Base-by-base conservation (phyloP, 1,284 basidiomycete genomes). In the Apiotrichum siamense region DNA sequence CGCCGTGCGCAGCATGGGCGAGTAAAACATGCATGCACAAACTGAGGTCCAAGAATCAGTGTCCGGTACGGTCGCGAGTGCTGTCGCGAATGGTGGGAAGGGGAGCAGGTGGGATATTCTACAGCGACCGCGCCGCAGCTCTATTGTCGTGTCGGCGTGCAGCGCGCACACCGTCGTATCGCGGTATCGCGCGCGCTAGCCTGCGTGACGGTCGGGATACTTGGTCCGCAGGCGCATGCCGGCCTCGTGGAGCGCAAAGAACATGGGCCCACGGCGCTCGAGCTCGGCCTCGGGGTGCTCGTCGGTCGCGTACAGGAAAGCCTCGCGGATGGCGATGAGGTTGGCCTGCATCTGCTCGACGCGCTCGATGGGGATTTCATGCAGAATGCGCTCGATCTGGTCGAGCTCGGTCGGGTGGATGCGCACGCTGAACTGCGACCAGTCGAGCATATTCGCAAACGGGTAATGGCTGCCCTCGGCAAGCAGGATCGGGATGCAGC, bases 401-500 rank as follows among this genome's bases (percentile, higher is more conserved):
- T 76, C 73, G 23, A 76, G 64, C 31, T 76, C 72, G 36, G 70
- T 73, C 15, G 76, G 73, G 21, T 69, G 67, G 29, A 77, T 63
- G 31, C 72, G 61, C 37, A 77, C 65, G 15, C 70, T 73, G 62
- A 77, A 73, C 47, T 72, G 71, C 17, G 70, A 67, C 66, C 75
- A 77, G 59, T 77, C 75, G 46, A 77, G 60, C 44, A 75, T 60
- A 45, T 67, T 64, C 35, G 72, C 67, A 52, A 74, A 77, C n/a
- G 76, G 75, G 59, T 72, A 74, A 51, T 74, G 67, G 13, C 70
- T 65, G 11, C 70, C 71, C 55, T 77, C 75, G 51, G 71, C 67
- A 39, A 74, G 71, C 43, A 77, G 67, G 41, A 76, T 73, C 12
- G 76, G 76, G 38, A 77, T 77, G 61, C 76, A 77, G 36, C 76